phyloP scores from a whole-genome alignment of 2,329 filamentous ascomycete species.

The Hymenoscyphus occultus region DNA sequence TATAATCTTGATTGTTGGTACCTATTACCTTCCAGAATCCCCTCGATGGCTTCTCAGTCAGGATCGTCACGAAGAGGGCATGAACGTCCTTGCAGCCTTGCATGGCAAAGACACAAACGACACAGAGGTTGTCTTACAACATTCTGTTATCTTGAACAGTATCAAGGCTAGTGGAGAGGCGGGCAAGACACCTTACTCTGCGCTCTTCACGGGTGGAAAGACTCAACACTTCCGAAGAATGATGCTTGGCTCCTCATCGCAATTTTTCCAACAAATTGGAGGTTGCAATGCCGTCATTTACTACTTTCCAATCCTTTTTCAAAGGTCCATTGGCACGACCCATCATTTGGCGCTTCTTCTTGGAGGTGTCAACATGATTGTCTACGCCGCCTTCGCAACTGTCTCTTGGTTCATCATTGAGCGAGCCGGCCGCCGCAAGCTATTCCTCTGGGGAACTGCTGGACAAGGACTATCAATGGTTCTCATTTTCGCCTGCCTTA shows the following conservation, averaged over 20 bases:
- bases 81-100: conserved; percentile 93
- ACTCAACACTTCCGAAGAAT: conserved; percentile 54
- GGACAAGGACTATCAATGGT: conserved; percentile 66
- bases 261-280: conserved; percentile 52
- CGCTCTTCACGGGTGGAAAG: conserved; percentile 50
- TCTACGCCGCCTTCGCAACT: conserved; percentile 53
- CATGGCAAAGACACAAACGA: conserved; percentile 64
- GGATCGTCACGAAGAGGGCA: conserved; percentile 94
- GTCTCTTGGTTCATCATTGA: conserved; percentile 51
- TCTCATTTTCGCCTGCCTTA: conserved; percentile 44
- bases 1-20: conserved; percentile 74
- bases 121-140: conserved; percentile 36
- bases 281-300: conserved; percentile 46
- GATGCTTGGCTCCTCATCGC: conserved; percentile 48
- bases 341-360: conserved; percentile 52
- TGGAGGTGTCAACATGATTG: conserved; percentile 54
- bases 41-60: conserved; percentile 95
- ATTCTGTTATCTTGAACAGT: conserved; percentile 37
- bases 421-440: conserved; percentile 63
- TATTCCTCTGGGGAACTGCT: conserved; percentile 68
- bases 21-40: conserved; percentile 90
- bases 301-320: conserved; percentile 51
- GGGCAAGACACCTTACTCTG: conserved; percentile 37
- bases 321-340: conserved; percentile 45
- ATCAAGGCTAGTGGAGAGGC: conserved; percentile 39